A percentile compares a stretch with the other conserved stretches of the same genome.
These are phyloP conservation scores for Nigrospora sphaerica DNA, from an alignment of 2,329 filamentous ascomycete species.

Conservation along the genomic window DNA sequence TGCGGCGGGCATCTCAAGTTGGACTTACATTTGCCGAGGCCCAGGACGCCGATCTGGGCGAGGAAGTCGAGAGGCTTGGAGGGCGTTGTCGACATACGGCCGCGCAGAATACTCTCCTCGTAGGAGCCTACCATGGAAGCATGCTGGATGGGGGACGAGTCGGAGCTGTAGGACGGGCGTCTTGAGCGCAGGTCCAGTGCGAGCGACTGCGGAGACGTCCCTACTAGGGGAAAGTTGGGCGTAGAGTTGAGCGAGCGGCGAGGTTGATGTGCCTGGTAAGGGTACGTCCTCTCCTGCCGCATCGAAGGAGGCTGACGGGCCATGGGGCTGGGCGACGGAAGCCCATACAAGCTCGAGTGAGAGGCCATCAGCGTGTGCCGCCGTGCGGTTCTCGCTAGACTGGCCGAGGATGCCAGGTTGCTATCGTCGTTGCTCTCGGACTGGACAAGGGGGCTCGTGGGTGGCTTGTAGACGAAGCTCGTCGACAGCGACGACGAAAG, in stretches of 20 bases:
- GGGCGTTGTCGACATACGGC: slow-evolving; percentile 93
- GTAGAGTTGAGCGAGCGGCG: slow-evolving; percentile 65
- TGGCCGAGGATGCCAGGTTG: slow-evolving; percentile 36
- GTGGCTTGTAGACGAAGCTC: slow-evolving; percentile 77
- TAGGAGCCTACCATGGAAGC: slow-evolving; percentile 97
- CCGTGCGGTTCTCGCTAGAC: slow-evolving; percentile 34
- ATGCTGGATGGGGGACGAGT: slow-evolving; percentile 72
- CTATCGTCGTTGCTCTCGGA: slow-evolving; percentile 78
- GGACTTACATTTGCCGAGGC: slow-evolving; percentile 80
- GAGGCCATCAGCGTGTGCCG: slow-evolving; percentile 69
- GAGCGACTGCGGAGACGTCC: slow-evolving; percentile 42
- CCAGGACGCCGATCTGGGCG: slow-evolving; percentile 90
- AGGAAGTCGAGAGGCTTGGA: slow-evolving; percentile 89
- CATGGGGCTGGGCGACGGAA: slow-evolving; percentile 26
- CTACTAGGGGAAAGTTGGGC: slow-evolving; percentile 32
- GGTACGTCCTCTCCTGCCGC: slow-evolving; percentile 52
- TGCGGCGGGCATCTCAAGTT: slow-evolving; percentile 82
- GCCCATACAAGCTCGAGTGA: slow-evolving; percentile 34
- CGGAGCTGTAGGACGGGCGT: slow-evolving; percentile 64
- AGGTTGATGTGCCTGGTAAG: slow-evolving; percentile 74
- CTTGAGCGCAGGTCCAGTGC: slow-evolving; percentile 44
- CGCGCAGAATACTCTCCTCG: slow-evolving; percentile 90
- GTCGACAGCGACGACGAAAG: slow-evolving; percentile 67
- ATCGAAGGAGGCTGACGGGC: slow-evolving; percentile 29
- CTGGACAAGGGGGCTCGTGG: slow-evolving; percentile 87